Evolutionary conservation across 768 basidiomycete genomes (phyloP), one percentile per base, ranked within the genome.

Genomic region (Suillus sp.): DNA sequence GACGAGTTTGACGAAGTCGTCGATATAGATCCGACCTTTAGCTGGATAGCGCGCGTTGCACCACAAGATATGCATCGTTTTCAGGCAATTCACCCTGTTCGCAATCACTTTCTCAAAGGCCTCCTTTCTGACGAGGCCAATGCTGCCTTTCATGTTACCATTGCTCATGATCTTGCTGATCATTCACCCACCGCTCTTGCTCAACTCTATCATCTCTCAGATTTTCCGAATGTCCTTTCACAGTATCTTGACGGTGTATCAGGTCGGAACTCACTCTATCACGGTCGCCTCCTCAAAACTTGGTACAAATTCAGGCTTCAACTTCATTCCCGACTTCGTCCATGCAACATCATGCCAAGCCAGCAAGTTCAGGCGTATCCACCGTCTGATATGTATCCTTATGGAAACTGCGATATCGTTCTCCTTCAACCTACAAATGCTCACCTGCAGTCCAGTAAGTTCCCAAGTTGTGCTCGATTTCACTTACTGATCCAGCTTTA

Each of bases 201-300:
- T 8, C 27, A 42, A n/a, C 48, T 22, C 2, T 20, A 27, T 18
- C 40, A 42, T 40, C 16, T 64, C 43, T 6, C 54, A 1, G 25
- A 35, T 8, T 47, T 60, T 27, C 38, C 38, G 8, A 30, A 30
- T 3, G 34, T 59, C 5, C 60, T 64, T 14, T 20, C 35, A 9
- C 54, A 11, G 67, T 74, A 3, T 71, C 72, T 72, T 56, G 50
- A 61, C 8, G 54, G 66, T 45, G 56, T 74, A 11, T 77, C 14
- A 74, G 76, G 77, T 67, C 60, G 8, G 62, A 63, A 30, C 42
- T 72, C 22, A 61, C 64, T 2, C 56, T 77, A 35, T 75, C 77
- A 60, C 40, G 60, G 5, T 70, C 4, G 20, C 43, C n/a, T 45
- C 0, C 43, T 45, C 3, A 45, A 45, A 45, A 0, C 9, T 1